These are phyloP conservation scores for Cochlearia excelsa DNA, from an alignment of 345 rosid species.

Conservation along the genomic window DNA sequence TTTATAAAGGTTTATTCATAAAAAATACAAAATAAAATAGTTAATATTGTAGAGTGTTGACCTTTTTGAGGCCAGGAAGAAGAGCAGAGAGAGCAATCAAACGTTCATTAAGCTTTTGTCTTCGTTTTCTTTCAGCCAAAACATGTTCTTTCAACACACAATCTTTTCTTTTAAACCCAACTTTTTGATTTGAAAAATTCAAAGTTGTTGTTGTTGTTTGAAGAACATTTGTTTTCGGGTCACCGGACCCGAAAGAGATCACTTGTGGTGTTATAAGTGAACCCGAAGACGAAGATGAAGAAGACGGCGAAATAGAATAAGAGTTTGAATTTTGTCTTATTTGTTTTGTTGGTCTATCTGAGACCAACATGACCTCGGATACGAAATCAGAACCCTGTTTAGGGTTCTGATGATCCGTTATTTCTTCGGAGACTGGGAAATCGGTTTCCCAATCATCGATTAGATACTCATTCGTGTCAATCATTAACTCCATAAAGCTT, in stretches of 20 bases:
- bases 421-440: not conserved
- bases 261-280: conserved; percentile 4
- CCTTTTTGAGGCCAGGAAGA: conserved; percentile 77
- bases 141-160: conserved; percentile 57
- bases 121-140: conserved; percentile 78
- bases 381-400: not conserved
- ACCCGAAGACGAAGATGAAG: conserved; percentile 25
- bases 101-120: conserved; percentile 74
- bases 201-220: conserved; percentile 16
- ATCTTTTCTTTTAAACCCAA: conserved; percentile 22
- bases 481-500: conserved; percentile 30
- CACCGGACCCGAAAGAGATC: conserved; percentile 29
- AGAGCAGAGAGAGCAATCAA: conserved; percentile 76
- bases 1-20: no score
- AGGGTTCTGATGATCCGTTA: not conserved
- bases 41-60: not conserved
- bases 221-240: conserved; percentile 5
- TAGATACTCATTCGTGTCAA: conserved; percentile 32
- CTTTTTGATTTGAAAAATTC: conserved; percentile 24
- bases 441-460: conserved; percentile 33
- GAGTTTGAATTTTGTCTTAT: conserved; percentile 15
- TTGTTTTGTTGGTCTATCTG: conserved; percentile 16
- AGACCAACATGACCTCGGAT: conserved; percentile 6
- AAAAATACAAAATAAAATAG: no score
- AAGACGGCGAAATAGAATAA: conserved; percentile 12